phyloP scores from a whole-genome alignment of 345 rosid genomes.

The Euphorbia tirucalli region DNA sequence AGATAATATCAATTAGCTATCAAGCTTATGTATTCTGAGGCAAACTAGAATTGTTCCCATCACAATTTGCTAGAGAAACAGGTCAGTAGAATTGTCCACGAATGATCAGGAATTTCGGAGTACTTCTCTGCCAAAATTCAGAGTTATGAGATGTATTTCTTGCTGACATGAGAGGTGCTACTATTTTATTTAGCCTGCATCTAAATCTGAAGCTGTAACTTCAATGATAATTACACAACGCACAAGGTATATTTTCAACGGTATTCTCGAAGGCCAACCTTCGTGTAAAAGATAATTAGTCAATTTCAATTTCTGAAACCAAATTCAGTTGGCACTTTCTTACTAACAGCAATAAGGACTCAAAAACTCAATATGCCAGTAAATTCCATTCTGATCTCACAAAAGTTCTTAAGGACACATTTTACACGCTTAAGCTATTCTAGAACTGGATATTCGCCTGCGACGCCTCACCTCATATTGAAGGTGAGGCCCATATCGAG shows the following conservation, averaged over 20 bases:
- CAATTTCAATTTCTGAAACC: not conserved
- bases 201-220: not conserved
- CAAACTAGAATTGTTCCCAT: not conserved
- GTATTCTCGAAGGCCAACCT: not conserved
- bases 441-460: conserved; percentile 4
- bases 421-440: not conserved
- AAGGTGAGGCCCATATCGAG: conserved; percentile 1
- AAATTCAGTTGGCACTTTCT: not conserved
- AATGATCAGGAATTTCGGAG: not conserved
- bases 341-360: not conserved
- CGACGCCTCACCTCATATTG: not conserved
- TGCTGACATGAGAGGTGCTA: not conserved
- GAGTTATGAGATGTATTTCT: not conserved
- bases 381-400: not conserved
- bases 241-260: not conserved
- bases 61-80: not conserved
- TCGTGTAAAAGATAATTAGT: no score
- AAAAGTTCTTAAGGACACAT: not conserved
- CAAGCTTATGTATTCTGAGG: not conserved
- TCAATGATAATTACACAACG: not conserved
- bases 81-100: not conserved
- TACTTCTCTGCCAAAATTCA: not conserved
- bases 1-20: not conserved
- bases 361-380: not conserved
- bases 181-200: not conserved